These are phyloP conservation scores for Tetracentron sinense DNA, from an alignment of 164 flowering plant genomes.

Conservation along the genomic window DNA sequence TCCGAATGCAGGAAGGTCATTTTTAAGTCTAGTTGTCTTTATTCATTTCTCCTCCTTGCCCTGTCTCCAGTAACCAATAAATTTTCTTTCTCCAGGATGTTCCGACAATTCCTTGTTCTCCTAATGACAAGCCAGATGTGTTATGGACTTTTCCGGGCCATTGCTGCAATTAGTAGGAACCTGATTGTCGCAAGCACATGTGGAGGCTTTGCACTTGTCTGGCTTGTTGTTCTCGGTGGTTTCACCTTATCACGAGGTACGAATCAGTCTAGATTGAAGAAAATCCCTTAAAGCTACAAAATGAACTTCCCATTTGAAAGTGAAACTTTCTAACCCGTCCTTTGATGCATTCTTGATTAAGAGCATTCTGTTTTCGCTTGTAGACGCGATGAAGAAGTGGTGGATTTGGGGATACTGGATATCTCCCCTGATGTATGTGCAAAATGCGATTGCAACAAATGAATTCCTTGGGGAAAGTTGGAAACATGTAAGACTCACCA, in stretches of 20 bases:
- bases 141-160: constrained; percentile 31
- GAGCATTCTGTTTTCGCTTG: neutral
- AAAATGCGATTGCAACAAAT: constrained; percentile 26
- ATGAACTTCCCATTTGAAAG: too few species aligned
- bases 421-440: constrained; percentile 28
- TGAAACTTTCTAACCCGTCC: too few species aligned
- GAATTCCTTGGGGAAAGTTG: constrained; percentile 32
- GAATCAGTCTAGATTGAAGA: neutral
- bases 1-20: constrained; percentile 35
- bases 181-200: constrained; percentile 35
- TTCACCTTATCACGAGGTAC: constrained; percentile 44
- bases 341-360: too few species aligned
- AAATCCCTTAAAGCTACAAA: too few species aligned
- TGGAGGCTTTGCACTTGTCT: constrained; percentile 29
- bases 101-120: constrained; percentile 34
- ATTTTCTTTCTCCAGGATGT: constrained; percentile 32
- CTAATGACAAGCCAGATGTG: constrained; percentile 35
- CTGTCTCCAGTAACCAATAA: neutral
- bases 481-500: constrained; percentile 19
- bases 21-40: too few species aligned
- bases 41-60: too few species aligned
- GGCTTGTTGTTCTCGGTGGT: constrained; percentile 32
- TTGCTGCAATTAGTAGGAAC: constrained; percentile 33
- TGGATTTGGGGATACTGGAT: constrained; percentile 36
- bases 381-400: constrained; percentile 29